Evolutionary conservation across 371 early-diverging fungal species (phyloP).

Genomic region (Coemansia sp.): DNA sequence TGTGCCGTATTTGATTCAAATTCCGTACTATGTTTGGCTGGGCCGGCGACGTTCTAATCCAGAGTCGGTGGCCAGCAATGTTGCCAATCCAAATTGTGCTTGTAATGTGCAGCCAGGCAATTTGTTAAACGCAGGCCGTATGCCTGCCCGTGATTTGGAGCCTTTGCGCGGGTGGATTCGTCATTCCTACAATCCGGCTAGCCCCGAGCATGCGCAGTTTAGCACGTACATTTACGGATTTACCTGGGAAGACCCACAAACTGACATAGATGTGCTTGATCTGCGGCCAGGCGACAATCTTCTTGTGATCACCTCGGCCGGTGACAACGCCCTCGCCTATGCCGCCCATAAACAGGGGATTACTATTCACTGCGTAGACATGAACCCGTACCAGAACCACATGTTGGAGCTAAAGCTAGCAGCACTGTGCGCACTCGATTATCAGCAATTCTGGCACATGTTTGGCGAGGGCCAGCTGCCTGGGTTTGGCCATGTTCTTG

Average conservation of each 20-base stretch:
- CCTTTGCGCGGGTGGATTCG: slow-evolving; percentile 58
- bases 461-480: slow-evolving; percentile 74
- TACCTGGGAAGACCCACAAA: slow-evolving; percentile 85
- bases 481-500: slow-evolving; percentile 62
- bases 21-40: slow-evolving; percentile 86
- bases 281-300: slow-evolving; percentile 67
- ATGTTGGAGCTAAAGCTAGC: slow-evolving; percentile 82
- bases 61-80: background rate
- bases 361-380: slow-evolving; percentile 78
- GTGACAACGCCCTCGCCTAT: slow-evolving; percentile 84
- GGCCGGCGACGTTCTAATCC: slow-evolving; percentile 44
- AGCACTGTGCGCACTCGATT: slow-evolving; percentile 60
- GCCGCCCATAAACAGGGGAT: slow-evolving; percentile 68
- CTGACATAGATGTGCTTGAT: slow-evolving; percentile 72
- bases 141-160: too few species aligned
- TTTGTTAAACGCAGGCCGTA: too few species aligned
- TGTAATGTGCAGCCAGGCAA: too few species aligned
- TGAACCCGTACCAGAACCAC: slow-evolving; percentile 90
- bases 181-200: slow-evolving; percentile 65
- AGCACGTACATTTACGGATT: slow-evolving; percentile 85
- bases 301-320: slow-evolving; percentile 84
- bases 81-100: background rate
- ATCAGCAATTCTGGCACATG: slow-evolving; percentile 75
- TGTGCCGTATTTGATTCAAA: slow-evolving; percentile 69
- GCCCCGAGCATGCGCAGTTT: slow-evolving; percentile 71